Base-by-base conservation (phyloP, 331 rosid genomes). In the Rhamnella rubrinervis region DNA sequence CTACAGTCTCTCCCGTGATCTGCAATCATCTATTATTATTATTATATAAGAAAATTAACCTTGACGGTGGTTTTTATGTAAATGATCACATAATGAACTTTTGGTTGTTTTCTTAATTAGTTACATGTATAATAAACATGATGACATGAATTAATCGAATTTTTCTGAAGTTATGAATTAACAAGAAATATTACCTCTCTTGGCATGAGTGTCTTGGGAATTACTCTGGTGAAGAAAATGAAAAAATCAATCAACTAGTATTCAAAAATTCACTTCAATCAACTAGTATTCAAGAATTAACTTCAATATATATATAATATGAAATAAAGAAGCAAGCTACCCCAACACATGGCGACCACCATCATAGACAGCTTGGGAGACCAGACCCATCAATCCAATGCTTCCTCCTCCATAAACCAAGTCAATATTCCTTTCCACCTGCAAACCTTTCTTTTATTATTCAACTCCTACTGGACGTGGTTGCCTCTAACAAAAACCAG, bases 321-420 rank as follows among this genome's bases (percentile, higher is more conserved):
- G 21, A 63, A 16, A 26, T 17, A 12, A 4, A 67, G 5, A 10
- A 57, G 44, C 13, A 25, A 18, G 17, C 25, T 88, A 93, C 98
- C 98, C 97, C 70, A 93, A 85, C 49, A 93, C 97, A 77, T 90
- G 98, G 85, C 98, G 92, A 72, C 98, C 98, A 19, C 98, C 98
- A 67, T 90, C 89, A 64, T 80, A 63, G 9, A 93, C 97, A 66
- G 88, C 97, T 85, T 85, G 92, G 3, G 98, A 93, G 56, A 93
- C 83, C 40, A 79, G 78, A 62, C 98, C 97, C 98, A 93, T 90
- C 78, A 93, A 79, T 0, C 98, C 97, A 40, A 93, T 88, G 82
- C 98, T 93, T 39, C 98, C 98, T 69, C 98, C 98, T 75, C 98
- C 98, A 72, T 93, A 93, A 18, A 93, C 98, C 88, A 93, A 81